Conservation (phyloP, 2,329 filamentous ascomycete genomes). For the Thelonectria discophora region DNA sequence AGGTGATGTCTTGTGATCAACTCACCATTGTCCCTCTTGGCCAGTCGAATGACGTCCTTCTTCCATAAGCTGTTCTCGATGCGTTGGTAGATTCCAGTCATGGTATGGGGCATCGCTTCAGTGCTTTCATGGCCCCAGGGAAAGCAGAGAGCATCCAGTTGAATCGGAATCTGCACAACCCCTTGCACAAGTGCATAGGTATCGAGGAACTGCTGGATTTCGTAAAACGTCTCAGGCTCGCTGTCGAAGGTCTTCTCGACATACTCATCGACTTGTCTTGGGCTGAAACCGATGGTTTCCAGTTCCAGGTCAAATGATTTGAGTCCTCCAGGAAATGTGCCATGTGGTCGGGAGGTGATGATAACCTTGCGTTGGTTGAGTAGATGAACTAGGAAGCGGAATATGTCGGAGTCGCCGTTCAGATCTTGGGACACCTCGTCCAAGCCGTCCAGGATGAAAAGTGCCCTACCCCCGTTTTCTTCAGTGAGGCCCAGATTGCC, state of each 20-base stretch:
- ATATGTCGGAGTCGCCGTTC: constrained; percentile 21
- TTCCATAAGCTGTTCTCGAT: constrained; percentile 50
- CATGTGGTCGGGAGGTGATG: constrained; percentile 51
- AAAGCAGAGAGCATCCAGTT: constrained; percentile 55
- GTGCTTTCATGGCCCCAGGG: constrained; percentile 43
- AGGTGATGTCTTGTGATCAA: constrained; percentile 1
- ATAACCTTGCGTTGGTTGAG: constrained; percentile 49
- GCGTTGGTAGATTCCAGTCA: constrained; percentile 48
- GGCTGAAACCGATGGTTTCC: constrained; percentile 53
- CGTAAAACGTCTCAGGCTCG: constrained; percentile 29
- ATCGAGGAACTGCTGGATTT: constrained; percentile 47
- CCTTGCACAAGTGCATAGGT: constrained; percentile 44
- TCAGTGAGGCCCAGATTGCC: constrained; percentile 26
- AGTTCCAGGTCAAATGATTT: constrained; percentile 46
- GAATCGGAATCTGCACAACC: constrained; percentile 55
- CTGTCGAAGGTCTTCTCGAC: neutral
- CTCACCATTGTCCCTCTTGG: constrained; percentile 33
- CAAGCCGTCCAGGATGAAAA: constrained; percentile 55
- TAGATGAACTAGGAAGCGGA: constrained; percentile 41
- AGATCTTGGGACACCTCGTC: constrained; percentile 50
- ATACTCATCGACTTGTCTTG: constrained; percentile 48
- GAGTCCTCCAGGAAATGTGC: constrained; percentile 21
- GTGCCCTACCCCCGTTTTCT: constrained; percentile 33
- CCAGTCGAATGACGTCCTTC: constrained; percentile 48
- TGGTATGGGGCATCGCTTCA: constrained; percentile 41